These are phyloP conservation scores for Colletotrichum spaethianum DNA, from an alignment of 2,329 filamentous ascomycete species.

Conservation along the genomic window DNA sequence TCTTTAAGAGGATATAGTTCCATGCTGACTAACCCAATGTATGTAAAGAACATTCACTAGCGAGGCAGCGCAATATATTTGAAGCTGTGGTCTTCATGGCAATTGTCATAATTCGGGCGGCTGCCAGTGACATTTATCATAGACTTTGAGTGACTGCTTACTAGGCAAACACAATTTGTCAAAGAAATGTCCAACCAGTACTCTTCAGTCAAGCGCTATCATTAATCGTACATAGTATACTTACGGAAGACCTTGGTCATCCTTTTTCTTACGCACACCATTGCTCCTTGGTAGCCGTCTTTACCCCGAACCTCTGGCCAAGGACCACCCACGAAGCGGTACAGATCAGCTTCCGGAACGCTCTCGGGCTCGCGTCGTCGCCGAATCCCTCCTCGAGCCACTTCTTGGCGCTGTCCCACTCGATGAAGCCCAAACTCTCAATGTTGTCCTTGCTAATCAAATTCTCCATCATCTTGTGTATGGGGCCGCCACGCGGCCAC, in stretches of 20 bases:
- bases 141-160: neutral
- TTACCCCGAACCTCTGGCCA: constrained; percentile 32
- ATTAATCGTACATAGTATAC: neutral
- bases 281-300: constrained; percentile 26
- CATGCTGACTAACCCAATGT: too few species aligned
- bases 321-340: constrained; percentile 34
- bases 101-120: neutral
- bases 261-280: neutral
- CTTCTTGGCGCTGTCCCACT: constrained; percentile 52
- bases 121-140: neutral
- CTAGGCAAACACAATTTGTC: neutral
- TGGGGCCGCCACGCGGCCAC: constrained; percentile 58
- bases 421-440: constrained; percentile 56
- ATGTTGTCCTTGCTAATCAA: constrained; percentile 55
- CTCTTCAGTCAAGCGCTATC: neutral
- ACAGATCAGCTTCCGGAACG: constrained; percentile 33
- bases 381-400: constrained; percentile 57
- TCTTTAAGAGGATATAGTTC: too few species aligned
- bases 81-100: neutral
- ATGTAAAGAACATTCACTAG: too few species aligned
- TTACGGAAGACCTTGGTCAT: neutral
- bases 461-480: constrained; percentile 53
- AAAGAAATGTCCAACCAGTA: neutral
- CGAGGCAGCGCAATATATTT: too few species aligned
- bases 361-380: constrained; percentile 48